Evolutionary conservation across 2,329 filamentous ascomycete genomes (phyloP).

Genomic region (Gnomoniopsis sp.): DNA sequence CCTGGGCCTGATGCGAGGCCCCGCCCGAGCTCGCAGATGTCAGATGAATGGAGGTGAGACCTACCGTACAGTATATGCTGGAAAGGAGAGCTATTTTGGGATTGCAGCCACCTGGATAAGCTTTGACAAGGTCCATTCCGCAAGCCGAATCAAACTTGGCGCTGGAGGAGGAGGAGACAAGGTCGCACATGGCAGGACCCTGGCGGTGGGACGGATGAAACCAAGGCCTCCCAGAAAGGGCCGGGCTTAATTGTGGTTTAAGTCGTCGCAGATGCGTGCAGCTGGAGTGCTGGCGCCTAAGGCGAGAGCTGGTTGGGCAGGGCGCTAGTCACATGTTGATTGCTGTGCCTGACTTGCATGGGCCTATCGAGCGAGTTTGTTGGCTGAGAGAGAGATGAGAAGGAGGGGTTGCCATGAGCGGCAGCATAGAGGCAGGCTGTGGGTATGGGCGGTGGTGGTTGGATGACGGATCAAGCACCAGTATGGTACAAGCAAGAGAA

Average conservation of each 20-base stretch:
- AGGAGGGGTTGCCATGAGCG: background rate
- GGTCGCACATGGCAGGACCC: too few species aligned
- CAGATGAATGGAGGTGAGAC: background rate
- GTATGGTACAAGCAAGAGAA: background rate
- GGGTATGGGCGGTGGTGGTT: background rate
- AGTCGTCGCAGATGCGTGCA: background rate
- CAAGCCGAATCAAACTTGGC: too few species aligned
- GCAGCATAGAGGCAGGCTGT: background rate
- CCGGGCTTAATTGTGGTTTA: background rate
- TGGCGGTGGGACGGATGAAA: background rate
- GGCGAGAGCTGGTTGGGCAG: background rate
- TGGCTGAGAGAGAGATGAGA: background rate
- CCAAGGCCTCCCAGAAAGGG: background rate
- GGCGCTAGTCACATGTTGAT: background rate
- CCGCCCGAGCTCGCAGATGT: background rate
- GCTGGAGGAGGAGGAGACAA: too few species aligned
- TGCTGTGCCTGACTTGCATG: background rate
- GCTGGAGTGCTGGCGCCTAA: background rate
- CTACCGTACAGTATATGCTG: background rate
- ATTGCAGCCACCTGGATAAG: background rate
- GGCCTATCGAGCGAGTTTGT: background rate
- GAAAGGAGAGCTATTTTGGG: background rate
- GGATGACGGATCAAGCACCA: background rate
- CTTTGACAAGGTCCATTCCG: too few species aligned
- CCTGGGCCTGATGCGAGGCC: background rate